Conservation (phyloP, 208 protist genomes). For the Crithidia expoeki region DNA sequence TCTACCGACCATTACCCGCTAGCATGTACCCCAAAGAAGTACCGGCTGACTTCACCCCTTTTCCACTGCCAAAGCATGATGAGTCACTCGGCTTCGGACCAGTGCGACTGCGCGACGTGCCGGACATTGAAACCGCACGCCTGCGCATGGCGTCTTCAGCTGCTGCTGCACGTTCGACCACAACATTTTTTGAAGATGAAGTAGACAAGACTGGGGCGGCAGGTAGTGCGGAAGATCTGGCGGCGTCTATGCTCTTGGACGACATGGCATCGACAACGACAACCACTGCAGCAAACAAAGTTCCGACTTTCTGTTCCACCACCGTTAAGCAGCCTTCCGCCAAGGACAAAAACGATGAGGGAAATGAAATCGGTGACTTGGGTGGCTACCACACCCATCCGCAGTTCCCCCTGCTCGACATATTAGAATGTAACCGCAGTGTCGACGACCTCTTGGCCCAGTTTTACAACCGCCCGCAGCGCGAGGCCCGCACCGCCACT, state of each 20-base stretch:
- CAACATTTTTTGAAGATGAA: conserved; percentile 7
- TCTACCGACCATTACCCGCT: conserved; percentile 42
- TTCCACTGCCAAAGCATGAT: conserved; percentile 87
- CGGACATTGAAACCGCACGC: conserved; percentile 66
- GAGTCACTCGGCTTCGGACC: conserved; percentile 77
- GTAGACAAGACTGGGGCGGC: not conserved
- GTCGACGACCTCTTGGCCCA: conserved; percentile 74
- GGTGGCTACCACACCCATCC: conserved; percentile 57
- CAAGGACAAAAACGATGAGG: not conserved
- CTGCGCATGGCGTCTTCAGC: conserved; percentile 39
- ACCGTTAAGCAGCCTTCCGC: not conserved
- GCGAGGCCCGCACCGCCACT: conserved; percentile 67
- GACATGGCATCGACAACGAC: not conserved
- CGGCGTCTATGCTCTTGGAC: conserved; percentile 4
- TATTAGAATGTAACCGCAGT: conserved; percentile 72
- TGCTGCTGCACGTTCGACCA: not conserved
- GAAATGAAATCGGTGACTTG: conserved; percentile 23
- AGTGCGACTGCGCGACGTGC: conserved; percentile 75
- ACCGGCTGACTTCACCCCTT: conserved; percentile 70
- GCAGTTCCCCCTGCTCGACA: conserved; percentile 74
- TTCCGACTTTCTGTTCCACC: not conserved
- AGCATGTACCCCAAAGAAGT: conserved; percentile 80
- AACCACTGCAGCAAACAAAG: not conserved
- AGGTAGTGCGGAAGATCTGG: not conserved
- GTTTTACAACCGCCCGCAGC: conserved; percentile 63